These are phyloP conservation scores for Zea luxurians DNA, from an alignment of 176 grass and related monocot genomes.

Conservation along the genomic window DNA sequence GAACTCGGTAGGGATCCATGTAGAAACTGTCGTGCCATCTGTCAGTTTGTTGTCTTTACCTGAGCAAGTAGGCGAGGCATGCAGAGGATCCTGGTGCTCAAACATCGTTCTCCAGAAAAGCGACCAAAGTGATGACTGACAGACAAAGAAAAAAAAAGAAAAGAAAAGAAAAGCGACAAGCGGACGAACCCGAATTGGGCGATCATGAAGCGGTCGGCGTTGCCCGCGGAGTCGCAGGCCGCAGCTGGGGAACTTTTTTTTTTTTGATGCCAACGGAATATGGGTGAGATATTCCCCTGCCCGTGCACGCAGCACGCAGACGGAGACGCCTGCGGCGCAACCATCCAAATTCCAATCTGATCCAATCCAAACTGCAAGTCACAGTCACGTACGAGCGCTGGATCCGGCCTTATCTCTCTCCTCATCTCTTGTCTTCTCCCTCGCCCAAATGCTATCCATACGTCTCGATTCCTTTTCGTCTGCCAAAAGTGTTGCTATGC, in stretches of 20 bases:
- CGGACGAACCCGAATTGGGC: neutral
- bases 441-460: slow-evolving; percentile 28
- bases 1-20: neutral
- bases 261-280: slow-evolving; percentile 55
- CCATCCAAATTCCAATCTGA: slow-evolving; percentile 21
- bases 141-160: neutral
- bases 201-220: slow-evolving; percentile 29
- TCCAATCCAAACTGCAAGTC: neutral
- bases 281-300: slow-evolving; percentile 38
- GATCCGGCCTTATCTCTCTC: neutral
- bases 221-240: slow-evolving; percentile 4
- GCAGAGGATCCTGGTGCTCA: neutral
- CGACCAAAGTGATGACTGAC: neutral
- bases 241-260: slow-evolving; percentile 4
- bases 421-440: slow-evolving; percentile 22
- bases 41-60: neutral
- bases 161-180: neutral
- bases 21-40: neutral
- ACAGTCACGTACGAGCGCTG: neutral
- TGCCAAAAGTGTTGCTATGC: neutral
- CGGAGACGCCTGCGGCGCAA: neutral
- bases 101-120: slow-evolving; percentile 31
- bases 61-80: neutral
- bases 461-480: slow-evolving; percentile 3
- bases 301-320: too few relatives aligned